These are phyloP conservation scores for Amanita fuliginea DNA, from an alignment of 768 basidiomycete genomes.

Conservation along the genomic window DNA sequence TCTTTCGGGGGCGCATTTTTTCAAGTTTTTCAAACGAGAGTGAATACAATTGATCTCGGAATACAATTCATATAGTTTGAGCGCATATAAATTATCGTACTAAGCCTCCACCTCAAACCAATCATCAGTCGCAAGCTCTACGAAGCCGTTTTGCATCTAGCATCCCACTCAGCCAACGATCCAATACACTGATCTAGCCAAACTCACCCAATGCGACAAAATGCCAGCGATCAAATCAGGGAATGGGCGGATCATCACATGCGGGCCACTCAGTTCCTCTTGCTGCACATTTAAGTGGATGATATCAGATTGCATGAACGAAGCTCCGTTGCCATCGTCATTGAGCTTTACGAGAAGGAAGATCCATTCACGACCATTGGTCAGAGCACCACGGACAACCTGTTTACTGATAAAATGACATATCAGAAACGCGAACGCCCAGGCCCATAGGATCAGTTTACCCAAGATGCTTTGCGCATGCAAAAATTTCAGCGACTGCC, in stretches of 20 bases:
- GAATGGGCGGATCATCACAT: constrained; percentile 7
- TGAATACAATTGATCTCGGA: too few relatives aligned
- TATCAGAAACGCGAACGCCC: constrained; percentile 6
- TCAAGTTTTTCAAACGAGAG: too few relatives aligned
- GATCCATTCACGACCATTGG: constrained; percentile 12
- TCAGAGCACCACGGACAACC: constrained; percentile 15
- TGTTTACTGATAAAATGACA: constrained; percentile 11
- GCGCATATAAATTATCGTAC: too few relatives aligned
- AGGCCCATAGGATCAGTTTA: constrained; percentile 8
- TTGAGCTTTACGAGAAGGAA: constrained; percentile 12
- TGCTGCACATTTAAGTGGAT: constrained; percentile 2
- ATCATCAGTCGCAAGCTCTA: constrained; percentile 12
- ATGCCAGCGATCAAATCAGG: constrained; percentile 15
- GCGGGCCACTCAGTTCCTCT: constrained; percentile 3
- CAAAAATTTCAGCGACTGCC: constrained; percentile 12
- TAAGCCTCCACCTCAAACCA: constrained; percentile 6
- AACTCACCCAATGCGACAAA: constrained; percentile 14
- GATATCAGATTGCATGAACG: constrained; percentile 9
- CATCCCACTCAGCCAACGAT: constrained; percentile 2
- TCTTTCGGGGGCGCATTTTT: too few relatives aligned
- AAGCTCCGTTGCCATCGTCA: constrained; percentile 11
- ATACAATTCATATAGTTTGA: too few relatives aligned
- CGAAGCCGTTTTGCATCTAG: constrained; percentile 12
- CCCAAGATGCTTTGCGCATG: constrained; percentile 11
- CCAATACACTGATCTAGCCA: background rate